A percentile compares a stretch with the other conserved stretches of the same genome.
Conservation (phyloP, 1,139 yeast species). For the Debaryomyces subglobosus region DNA sequence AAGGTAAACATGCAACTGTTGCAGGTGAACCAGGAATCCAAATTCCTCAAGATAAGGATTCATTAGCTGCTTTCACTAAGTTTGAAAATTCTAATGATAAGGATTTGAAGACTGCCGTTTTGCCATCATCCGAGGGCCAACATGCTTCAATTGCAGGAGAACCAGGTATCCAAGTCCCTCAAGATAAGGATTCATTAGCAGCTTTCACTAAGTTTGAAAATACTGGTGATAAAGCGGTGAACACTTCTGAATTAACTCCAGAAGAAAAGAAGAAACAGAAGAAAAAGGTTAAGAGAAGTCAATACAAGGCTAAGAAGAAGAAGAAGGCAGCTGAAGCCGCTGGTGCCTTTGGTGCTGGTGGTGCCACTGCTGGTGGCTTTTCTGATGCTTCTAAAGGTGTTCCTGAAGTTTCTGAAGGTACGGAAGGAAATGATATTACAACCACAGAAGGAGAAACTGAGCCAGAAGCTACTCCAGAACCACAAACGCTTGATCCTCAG, state of each 20-base stretch:
- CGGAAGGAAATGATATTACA: neutral
- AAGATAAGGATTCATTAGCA: slow-evolving; percentile 40
- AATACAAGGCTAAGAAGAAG: slow-evolving; percentile 51
- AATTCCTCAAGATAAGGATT: slow-evolving; percentile 42
- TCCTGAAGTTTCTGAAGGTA: slow-evolving; percentile 1
- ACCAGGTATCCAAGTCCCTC: slow-evolving; percentile 55
- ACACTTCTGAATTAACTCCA: slow-evolving; percentile 28
- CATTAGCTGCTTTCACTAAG: slow-evolving; percentile 41
- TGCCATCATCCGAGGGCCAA: slow-evolving; percentile 17
- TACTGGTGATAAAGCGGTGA: slow-evolving; percentile 36
- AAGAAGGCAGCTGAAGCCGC: slow-evolving; percentile 43
- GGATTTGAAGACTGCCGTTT: slow-evolving; percentile 36
- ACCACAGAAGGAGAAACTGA: slow-evolving; percentile 11
- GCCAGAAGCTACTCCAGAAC: slow-evolving; percentile 25
- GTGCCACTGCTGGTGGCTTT: slow-evolving; percentile 2
- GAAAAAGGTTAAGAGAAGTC: slow-evolving; percentile 52
- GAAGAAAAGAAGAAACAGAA: slow-evolving; percentile 50
- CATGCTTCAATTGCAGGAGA: slow-evolving; percentile 56
- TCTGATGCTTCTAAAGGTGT: slow-evolving; percentile 2
- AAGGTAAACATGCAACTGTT: slow-evolving; percentile 47
- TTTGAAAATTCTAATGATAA: slow-evolving; percentile 48
- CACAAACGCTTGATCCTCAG: slow-evolving; percentile 15
- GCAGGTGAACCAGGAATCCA: slow-evolving; percentile 63
- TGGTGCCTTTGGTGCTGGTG: slow-evolving; percentile 18
- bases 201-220: slow-evolving; percentile 41